Conservation (phyloP, 768 basidiomycete species). For the Rhizopogon sp. region DNA sequence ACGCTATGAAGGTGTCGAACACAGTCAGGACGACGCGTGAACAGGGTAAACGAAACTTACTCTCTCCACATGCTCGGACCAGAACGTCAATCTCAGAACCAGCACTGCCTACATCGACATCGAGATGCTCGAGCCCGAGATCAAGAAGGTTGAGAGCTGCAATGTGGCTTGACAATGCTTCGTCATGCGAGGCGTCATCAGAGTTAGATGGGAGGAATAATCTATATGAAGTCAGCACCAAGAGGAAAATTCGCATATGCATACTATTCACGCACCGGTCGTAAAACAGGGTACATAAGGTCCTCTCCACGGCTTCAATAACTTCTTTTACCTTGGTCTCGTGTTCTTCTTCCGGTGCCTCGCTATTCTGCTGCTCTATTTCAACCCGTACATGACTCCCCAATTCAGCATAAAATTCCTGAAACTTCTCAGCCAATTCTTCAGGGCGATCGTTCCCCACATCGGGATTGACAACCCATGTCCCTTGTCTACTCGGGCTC, state of each 20-base stretch:
- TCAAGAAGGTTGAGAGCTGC: constrained; percentile 92
- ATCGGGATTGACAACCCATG: constrained; percentile 35
- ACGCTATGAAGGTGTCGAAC: constrained; percentile 31
- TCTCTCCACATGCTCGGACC: constrained; percentile 69
- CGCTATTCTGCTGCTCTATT: constrained; percentile 13
- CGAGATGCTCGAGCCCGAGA: constrained; percentile 82
- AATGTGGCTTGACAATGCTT: constrained; percentile 81
- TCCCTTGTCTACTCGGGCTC: constrained; percentile 10
- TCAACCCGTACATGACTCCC: constrained; percentile 55
- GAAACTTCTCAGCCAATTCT: constrained; percentile 49
- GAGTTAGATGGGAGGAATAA: constrained; percentile 71
- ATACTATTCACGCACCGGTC: constrained; percentile 55
- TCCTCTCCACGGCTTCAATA: constrained; percentile 70
- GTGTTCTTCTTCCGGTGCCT: constrained; percentile 20
- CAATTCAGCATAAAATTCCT: constrained; percentile 64
- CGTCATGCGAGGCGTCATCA: constrained; percentile 86
- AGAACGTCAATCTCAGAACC: constrained; percentile 54
- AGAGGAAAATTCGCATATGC: not conserved
- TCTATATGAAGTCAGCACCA: constrained; percentile 31
- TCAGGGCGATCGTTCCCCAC: constrained; percentile 43
- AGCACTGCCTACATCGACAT: constrained; percentile 63
- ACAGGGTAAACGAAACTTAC: constrained; percentile 37
- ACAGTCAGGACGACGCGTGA: constrained; percentile 11
- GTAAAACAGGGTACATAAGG: constrained; percentile 73
- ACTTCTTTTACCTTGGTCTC: constrained; percentile 51